These are phyloP conservation scores for Ochromonas danica DNA, from an alignment of 108 stramenopile genomes.

Conservation along the genomic window DNA sequence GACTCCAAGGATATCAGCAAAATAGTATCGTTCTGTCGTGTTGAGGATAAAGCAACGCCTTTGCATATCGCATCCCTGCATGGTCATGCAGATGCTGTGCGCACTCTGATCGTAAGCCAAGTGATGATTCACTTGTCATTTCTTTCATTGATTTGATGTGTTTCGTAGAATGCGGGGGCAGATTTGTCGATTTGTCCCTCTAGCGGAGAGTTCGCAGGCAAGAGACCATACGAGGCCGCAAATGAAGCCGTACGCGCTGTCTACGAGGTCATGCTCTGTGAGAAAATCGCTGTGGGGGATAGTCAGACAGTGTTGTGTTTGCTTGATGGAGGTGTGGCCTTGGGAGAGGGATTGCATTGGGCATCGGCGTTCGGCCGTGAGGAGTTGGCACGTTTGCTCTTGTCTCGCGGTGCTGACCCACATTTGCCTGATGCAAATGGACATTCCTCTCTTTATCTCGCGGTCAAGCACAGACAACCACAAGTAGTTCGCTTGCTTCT, in stretches of 20 bases:
- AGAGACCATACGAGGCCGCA: background rate
- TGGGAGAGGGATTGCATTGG: conserved; percentile 6
- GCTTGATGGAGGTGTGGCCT: background rate
- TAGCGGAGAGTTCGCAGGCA: background rate
- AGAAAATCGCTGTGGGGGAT: background rate
- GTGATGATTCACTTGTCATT: too few species aligned
- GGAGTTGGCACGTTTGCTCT: too few species aligned
- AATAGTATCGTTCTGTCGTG: too few species aligned
- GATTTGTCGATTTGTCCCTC: background rate
- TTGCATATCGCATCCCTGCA: background rate
- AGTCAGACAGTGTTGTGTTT: background rate
- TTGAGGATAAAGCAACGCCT: too few species aligned
- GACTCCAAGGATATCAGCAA: too few species aligned
- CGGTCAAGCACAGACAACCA: too few species aligned
- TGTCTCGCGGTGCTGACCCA: background rate
- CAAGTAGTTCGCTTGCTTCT: too few species aligned
- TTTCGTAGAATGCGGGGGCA: background rate
- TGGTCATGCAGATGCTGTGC: background rate
- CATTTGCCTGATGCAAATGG: background rate
- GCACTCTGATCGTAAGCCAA: background rate
- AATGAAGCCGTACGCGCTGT: background rate
- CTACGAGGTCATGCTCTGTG: background rate
- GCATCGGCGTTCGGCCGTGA: conserved; percentile 22
- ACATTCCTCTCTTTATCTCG: background rate
- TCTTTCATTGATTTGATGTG: too few species aligned